These are phyloP conservation scores for Solanum commersonii DNA, from an alignment of 257 asterid genomes.

Conservation along the genomic window DNA sequence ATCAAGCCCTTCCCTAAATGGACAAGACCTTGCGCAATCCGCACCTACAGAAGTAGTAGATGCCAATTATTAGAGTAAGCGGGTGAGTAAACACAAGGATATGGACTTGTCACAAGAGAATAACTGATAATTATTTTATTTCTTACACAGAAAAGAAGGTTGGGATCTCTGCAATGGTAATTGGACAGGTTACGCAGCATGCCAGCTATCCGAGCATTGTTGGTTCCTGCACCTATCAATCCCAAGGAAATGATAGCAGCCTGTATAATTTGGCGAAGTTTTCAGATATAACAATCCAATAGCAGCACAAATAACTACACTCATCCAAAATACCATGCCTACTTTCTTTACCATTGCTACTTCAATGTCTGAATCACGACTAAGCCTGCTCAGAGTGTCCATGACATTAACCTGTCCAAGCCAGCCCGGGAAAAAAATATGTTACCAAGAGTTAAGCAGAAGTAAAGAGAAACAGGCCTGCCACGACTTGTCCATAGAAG, in stretches of 20 bases:
- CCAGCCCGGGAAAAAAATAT: conserved; percentile 1
- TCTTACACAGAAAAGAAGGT: conserved; percentile 82
- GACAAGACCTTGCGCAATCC: conserved; percentile 94
- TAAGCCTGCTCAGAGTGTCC: conserved; percentile 96
- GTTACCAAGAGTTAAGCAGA: not conserved
- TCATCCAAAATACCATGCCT: not conserved
- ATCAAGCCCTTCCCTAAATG: conserved; percentile 87
- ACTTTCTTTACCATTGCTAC: conserved; percentile 26
- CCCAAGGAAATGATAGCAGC: conserved; percentile 85
- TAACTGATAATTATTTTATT: not conserved
- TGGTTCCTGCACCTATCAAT: conserved; percentile 91
- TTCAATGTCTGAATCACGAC: conserved; percentile 86
- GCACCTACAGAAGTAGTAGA: conserved; percentile 44
- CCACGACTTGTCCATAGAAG: not conserved
- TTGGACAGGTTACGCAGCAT: conserved; percentile 91
- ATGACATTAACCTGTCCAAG: conserved; percentile 80
- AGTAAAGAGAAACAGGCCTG: not conserved
- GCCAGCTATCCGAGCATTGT: conserved; percentile 92
- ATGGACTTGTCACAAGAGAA: not conserved
- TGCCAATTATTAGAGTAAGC: not conserved
- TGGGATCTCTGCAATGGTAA: conserved; percentile 83
- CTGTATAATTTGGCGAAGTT: conserved; percentile 24
- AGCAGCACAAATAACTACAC: not conserved
- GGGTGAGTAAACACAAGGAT: not conserved
- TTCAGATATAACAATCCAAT: not conserved